Base-by-base conservation (phyloP, 371 early-diverging fungal genomes). In the Mucor piriformis region DNA sequence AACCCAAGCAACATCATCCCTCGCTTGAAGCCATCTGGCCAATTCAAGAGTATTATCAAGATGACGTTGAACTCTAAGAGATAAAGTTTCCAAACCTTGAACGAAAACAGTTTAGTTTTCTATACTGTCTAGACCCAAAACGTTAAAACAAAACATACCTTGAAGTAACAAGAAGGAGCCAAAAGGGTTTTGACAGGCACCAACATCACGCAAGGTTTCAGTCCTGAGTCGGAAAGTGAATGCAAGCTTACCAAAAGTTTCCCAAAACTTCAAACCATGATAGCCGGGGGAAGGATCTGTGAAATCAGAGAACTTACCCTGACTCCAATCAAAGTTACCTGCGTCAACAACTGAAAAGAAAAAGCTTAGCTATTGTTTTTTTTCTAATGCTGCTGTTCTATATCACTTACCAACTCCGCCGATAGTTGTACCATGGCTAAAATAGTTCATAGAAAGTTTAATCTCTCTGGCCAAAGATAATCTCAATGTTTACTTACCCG, bases 61-160 rank as follows among this genome's bases (percentile, higher is more conserved):
- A 61, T 92, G 92, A 50, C 96, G 86, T 59, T 95, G 86, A n/a
- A 91, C 93, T 47, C 96, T 88, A 32, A 95, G 81, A 0, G 93
- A 90, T 27, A 95, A 77, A 4, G 94, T 95, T 63, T 95, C 95
- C 52, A 94, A 47, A 73, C 83, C 70, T 69, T 42, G n/a, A 6
- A 6, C 1, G 8, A 6, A 29, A 29, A 6, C 4, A 29, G 8
- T 4, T 29, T 29, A 29, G 0, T 29, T 29, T 8, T 29, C 4
- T 29, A 29, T 29, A 29, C 29, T 29, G 4, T 8, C 29, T 6
- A 29, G 4, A 6, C 8, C 29, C 8, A 4, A 29, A 6, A 29
- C 29, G 8, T 29, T 8, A 29, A 4, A 4, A 29, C 4, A 8
- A 8, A 0, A 29, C 29, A 29, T 55, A 67, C 90, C 95, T 74